A percentile compares a stretch with the other conserved stretches of the same genome.
Conservation (phyloP, 1,139 yeast genomes). For the Pneumocystis carinii region DNA sequence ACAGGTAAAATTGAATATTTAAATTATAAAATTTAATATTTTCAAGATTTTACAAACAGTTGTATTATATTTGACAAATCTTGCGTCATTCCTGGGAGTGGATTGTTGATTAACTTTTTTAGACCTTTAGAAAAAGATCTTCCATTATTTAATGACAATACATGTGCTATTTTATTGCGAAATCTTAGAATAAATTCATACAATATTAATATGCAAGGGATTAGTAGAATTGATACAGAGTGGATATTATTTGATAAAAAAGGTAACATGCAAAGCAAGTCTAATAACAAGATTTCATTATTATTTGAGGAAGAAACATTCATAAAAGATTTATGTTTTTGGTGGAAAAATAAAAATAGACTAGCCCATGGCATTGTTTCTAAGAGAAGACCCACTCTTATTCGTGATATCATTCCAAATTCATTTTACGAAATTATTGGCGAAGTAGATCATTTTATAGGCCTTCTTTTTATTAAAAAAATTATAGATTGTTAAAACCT, state of each 20-base stretch:
- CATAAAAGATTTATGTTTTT: constrained; percentile 3
- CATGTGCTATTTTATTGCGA: constrained; percentile 5
- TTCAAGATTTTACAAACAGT: neutral
- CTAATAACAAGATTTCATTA: neutral
- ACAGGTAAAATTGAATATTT: neutral
- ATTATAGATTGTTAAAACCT: constrained; percentile 7
- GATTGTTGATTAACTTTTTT: constrained; percentile 6
- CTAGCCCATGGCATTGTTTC: neutral
- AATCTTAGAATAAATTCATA: constrained; percentile 3
- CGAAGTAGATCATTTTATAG: neutral
- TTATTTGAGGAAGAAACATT: constrained; percentile 2
- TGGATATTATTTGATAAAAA: constrained; percentile 7
- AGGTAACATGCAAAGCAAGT: constrained; percentile 6
- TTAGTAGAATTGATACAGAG: constrained; percentile 4
- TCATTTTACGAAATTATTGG: constrained; percentile 8
- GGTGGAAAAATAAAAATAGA: constrained; percentile 9
- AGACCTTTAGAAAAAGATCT: constrained; percentile 4
- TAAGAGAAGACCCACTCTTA: constrained; percentile 1
- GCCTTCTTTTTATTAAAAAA: neutral
- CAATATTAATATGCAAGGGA: constrained; percentile 2
- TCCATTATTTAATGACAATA: constrained; percentile 5
- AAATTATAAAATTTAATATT: neutral
- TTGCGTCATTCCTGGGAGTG: neutral
- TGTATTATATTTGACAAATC: constrained; percentile 8
- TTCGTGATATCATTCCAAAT: constrained; percentile 4